A percentile compares a stretch with the other conserved stretches of the same genome.
Evolutionary conservation across 2,329 filamentous ascomycete species (phyloP).

Genomic region (Cladorrhinum sp.): DNA sequence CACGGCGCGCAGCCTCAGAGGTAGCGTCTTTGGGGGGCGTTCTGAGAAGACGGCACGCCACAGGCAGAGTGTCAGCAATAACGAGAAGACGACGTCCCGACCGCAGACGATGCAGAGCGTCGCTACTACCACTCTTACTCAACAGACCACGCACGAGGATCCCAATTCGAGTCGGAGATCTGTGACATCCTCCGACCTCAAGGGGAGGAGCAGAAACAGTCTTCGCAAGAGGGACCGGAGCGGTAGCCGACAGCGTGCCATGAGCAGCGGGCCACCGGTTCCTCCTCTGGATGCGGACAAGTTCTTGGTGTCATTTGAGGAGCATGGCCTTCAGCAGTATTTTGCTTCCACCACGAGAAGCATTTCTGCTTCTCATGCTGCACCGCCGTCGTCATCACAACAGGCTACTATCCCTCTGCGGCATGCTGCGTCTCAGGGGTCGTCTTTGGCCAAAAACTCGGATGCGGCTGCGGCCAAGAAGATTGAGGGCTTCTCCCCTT

Average conservation of each 20-base stretch:
- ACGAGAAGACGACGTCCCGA: slow-evolving; percentile 35
- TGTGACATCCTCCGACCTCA: slow-evolving; percentile 37
- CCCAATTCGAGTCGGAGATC: slow-evolving; percentile 36
- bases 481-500: slow-evolving; percentile 35
- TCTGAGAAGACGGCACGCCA: slow-evolving; percentile 43
- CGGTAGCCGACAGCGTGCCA: slow-evolving; percentile 44
- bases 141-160: slow-evolving; percentile 70
- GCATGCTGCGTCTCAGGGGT: background rate
- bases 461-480: background rate
- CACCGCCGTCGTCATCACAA: background rate
- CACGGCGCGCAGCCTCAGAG: slow-evolving; percentile 65
- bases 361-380: background rate
- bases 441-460: background rate
- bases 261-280: slow-evolving; percentile 37
- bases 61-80: slow-evolving; percentile 37
- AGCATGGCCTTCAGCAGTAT: slow-evolving; percentile 36
- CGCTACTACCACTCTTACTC: slow-evolving; percentile 55
- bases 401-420: background rate
- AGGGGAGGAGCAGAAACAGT: slow-evolving; percentile 48
- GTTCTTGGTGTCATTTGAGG: slow-evolving; percentile 48
- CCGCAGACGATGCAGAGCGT: slow-evolving; percentile 43
- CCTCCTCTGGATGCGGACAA: slow-evolving; percentile 50
- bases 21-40: slow-evolving; percentile 72
- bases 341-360: slow-evolving; percentile 41
- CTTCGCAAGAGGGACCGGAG: slow-evolving; percentile 53